Evolutionary conservation across 2,329 filamentous ascomycete species (phyloP), one percentile per base, ranked within the genome.

Genomic region (Paecilomyces fulvus): DNA sequence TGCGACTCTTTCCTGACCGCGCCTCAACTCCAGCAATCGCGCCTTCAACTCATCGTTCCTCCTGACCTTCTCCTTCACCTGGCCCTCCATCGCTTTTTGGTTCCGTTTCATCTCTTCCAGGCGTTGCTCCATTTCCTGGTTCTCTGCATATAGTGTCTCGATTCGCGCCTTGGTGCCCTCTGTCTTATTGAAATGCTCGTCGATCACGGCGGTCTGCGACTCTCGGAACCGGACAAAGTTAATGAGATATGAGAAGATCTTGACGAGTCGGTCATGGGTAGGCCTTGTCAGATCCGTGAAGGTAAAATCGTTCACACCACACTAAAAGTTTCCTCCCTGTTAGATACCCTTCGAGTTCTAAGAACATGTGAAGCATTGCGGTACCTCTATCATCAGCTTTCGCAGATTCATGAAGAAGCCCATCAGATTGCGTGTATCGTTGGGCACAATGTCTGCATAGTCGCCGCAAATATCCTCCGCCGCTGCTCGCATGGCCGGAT

Each of bases 211-310:
- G 1, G 91, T 95, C 73, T 97, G 92, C 60, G 88, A 91, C 76
- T 96, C 92, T 65, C 94, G 88, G 76, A 97, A 99, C 54, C 94
- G 86, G 63, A 97, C 92, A 74, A 99, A 99, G 75, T 99, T 99
- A 79, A 99, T 99, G 61, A 97, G 83, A 74, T 96, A 96, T 62
- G 90, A 95, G 71, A 99, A 94, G 67, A 97, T 95, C 77, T 94
- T 95, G 67, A 92, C 88, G 12, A 97, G 82, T 49, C 94, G 88
- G 57, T 90, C 88, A 69, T 95, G 89, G 1, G 90, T 95, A 14
- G 94, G 94, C 70, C 88, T 88, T 70, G 95, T 92, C 5, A 99
- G 79, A 71, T 99, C 94, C 58, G 86, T 86, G 74, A 97, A 96
- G 33, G 88, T 90, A 67, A 99, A 96, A 73, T 99, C 94, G 59